phyloP scores from a whole-genome alignment of 228 moss, liverwort and hornwort species.

The Sphagnum magellanicum region DNA sequence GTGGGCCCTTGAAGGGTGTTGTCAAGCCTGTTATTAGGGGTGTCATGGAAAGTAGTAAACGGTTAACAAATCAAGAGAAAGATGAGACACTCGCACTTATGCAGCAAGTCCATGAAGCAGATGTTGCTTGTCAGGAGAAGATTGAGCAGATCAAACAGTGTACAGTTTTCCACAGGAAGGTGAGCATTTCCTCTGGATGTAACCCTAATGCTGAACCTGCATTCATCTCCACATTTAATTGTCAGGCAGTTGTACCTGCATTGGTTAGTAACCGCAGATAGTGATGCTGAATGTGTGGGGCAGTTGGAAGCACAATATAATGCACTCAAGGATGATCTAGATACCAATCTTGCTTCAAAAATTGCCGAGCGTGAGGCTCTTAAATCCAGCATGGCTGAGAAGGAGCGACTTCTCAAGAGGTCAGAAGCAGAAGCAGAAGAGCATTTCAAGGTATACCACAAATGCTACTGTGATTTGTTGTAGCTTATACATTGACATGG shows the following conservation, averaged over 20 bases:
- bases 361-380: conserved; percentile 52
- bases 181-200: neutral
- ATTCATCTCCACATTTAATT: neutral
- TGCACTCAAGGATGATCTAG: conserved; percentile 50
- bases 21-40: conserved; percentile 55
- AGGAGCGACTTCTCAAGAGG: conserved; percentile 53
- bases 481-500: neutral
- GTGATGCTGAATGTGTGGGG: conserved; percentile 3
- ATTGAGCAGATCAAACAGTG: conserved; percentile 39
- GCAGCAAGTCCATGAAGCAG: conserved; percentile 45
- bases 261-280: neutral
- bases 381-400: conserved; percentile 55
- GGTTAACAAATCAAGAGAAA: conserved; percentile 47
- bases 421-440: conserved; percentile 56
- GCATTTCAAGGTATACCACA: conserved; percentile 28
- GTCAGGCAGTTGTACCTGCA: neutral
- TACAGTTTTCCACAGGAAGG: conserved; percentile 40
- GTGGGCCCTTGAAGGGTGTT: conserved; percentile 32
- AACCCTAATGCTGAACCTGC: neutral
- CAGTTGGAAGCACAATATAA: conserved; percentile 64
- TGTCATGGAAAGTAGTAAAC: conserved; percentile 59
- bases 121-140: conserved; percentile 58
- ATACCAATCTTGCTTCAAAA: conserved; percentile 21
- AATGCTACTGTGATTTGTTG: neutral
- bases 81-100: conserved; percentile 38